Base-by-base conservation (phyloP, 257 asterid genomes). In the Penstemon eatonii region DNA sequence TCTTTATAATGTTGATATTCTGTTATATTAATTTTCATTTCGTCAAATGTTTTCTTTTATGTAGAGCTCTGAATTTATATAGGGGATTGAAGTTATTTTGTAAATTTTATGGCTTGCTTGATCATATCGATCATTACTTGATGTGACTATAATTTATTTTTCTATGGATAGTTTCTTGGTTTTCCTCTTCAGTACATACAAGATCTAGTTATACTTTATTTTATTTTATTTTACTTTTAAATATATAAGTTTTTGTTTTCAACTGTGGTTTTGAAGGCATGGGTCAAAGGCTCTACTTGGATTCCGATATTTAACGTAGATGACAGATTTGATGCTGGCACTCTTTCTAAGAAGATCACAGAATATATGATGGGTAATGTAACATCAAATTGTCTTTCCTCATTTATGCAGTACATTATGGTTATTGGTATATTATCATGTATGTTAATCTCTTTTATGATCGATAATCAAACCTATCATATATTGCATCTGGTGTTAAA, bases 271-370 rank as follows among this genome's bases (percentile, higher is more conserved):
- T 63, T 75, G 79, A 76, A 92, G 98, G 97, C 98, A 63, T 85
- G 95, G 97, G 97, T 86, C 67, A 92, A 83, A 81, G 90, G 95
- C 78, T 90, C 98, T 61, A 70, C 88, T 25, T 88, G 97, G 97
- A 72, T 92, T 73, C 99, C 99, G 42, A 76, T 93, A 81, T 93
- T 93, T 78, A 96, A 93, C 37, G 85, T 82, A 54, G 99, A 90
- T 58, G 79, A 65, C 41, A 61, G 76, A 63, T 56, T 90, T 66
- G 96, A 90, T 82, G 83, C 80, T 67, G 89, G 88, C 68, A 63
- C 84, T 50, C 78, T 93, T 66, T 80, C 96, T 53, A 82, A 79
- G 87, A 93, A 87, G 85, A 73, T 83, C 74, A 63, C 95, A 2
- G 91, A 77, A 51, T 93, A 84, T 69, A 72, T 89, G 83, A 84